A percentile compares a stretch with the other conserved stretches of the same genome.
Conservation (phyloP, 495 filamentous ascomycete genomes). For the Xylaria intraflava region DNA sequence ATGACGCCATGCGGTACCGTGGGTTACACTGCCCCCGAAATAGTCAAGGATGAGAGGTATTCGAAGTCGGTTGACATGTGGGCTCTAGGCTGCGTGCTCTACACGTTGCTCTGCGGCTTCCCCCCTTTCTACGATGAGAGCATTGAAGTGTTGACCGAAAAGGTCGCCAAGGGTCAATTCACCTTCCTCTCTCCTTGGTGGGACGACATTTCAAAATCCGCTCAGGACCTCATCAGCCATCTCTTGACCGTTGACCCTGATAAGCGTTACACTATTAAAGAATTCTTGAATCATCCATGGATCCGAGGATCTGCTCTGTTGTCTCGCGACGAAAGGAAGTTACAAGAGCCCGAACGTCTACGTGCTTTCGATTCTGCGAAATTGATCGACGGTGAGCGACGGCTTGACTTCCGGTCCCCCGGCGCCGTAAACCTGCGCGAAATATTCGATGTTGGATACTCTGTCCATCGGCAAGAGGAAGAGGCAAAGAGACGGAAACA, state of each 20-base stretch:
- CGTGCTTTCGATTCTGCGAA: constrained; percentile 50
- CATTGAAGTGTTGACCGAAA: constrained; percentile 94
- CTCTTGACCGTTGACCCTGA: constrained; percentile 89
- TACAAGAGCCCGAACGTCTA: constrained; percentile 34
- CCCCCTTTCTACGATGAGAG: constrained; percentile 98
- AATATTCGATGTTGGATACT: constrained; percentile 95
- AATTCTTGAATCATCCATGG: constrained; percentile 92
- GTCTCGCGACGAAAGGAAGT: constrained; percentile 58
- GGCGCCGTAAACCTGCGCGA: constrained; percentile 93
- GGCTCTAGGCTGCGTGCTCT: constrained; percentile 94
- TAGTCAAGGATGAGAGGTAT: constrained; percentile 97
- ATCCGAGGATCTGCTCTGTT: constrained; percentile 56
- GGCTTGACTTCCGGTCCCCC: constrained; percentile 92
- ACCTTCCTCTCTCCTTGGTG: constrained; percentile 99
- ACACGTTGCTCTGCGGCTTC: constrained; percentile 94
- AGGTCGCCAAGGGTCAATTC: constrained; percentile 93
- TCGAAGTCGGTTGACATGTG: constrained; percentile 99
- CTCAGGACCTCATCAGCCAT: constrained; percentile 90
- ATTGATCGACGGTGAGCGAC: constrained; percentile 53
- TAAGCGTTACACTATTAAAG: constrained; percentile 78
- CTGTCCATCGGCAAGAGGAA: constrained; percentile 93
- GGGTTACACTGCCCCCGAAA: constrained; percentile 97
- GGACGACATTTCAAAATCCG: constrained; percentile 96
- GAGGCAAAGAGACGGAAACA: constrained; percentile 86
- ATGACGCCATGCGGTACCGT: constrained; percentile 99